Conservation (phyloP, 805 yeast species). For the Lachancea thermotolerans region DNA sequence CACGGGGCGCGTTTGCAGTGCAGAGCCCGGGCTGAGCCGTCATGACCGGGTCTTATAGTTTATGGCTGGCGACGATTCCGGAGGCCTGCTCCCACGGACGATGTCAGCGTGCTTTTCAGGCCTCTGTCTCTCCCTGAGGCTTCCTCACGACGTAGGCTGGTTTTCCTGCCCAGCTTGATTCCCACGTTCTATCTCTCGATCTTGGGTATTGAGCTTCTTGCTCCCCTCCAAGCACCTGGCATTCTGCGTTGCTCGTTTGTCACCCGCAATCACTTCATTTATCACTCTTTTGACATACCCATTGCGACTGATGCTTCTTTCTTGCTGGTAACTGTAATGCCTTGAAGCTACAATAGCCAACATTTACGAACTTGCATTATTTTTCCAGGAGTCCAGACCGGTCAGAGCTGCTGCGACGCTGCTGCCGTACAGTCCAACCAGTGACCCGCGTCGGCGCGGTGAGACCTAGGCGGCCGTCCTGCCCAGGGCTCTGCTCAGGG, state of each 20-base stretch:
- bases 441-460: not conserved
- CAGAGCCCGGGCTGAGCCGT: not conserved
- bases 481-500: too few relatives aligned
- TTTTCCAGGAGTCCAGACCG: not conserved
- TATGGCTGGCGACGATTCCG: too few relatives aligned
- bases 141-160: too few relatives aligned
- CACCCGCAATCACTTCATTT: not conserved
- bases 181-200: too few relatives aligned
- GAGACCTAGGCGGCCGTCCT: too few relatives aligned
- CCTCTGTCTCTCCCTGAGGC: too few relatives aligned
- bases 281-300: slow-evolving; percentile 22
- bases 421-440: not conserved
- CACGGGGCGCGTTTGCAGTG: not conserved
- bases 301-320: slow-evolving; percentile 25
- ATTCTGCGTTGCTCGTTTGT: not conserved
- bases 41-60: too few relatives aligned
- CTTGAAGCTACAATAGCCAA: not conserved
- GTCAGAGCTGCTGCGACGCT: not conserved
- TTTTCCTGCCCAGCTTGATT: too few relatives aligned
- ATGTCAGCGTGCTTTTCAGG: too few relatives aligned
- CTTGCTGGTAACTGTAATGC: slow-evolving; percentile 7
- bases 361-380: not conserved
- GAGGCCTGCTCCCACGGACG: too few relatives aligned
- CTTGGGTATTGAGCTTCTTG: too few relatives aligned
- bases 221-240: too few relatives aligned